These are phyloP conservation scores for Lolium multiflorum DNA, from an alignment of 176 grass and related monocot species.

Conservation along the genomic window DNA sequence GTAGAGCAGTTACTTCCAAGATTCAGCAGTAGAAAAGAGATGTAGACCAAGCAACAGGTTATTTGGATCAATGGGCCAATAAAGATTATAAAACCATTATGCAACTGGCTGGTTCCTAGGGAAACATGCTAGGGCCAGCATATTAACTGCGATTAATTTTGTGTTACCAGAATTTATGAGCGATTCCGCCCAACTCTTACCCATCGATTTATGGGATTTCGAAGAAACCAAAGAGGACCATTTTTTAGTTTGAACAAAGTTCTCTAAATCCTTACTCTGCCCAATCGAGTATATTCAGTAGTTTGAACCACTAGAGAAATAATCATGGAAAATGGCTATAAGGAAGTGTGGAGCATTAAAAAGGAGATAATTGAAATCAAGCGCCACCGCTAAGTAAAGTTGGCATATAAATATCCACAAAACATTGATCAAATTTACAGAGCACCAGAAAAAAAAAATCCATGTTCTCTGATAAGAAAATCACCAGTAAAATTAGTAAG, in stretches of 20 bases:
- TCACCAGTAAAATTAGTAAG: constrained; percentile 16
- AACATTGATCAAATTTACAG: background rate
- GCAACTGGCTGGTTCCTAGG: constrained; percentile 7
- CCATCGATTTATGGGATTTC: constrained; percentile 11
- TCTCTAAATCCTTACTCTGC: constrained; percentile 22
- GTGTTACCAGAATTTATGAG: constrained; percentile 8
- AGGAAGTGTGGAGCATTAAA: background rate
- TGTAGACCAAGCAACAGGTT: constrained; percentile 18
- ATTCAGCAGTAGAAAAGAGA: constrained; percentile 22
- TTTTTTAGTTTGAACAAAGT: constrained; percentile 13
- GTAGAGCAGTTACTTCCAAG: constrained; percentile 41
- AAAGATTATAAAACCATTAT: background rate
- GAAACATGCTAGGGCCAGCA: background rate
- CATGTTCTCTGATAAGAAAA: background rate
- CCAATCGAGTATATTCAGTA: constrained; percentile 13
- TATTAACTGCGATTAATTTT: constrained; percentile 12
- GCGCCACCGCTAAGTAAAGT: background rate
- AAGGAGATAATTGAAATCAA: background rate
- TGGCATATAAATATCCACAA: background rate
- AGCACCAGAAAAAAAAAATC: constrained; percentile 17
- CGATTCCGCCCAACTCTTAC: background rate
- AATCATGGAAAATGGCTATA: constrained; percentile 3
- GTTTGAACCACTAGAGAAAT: constrained; percentile 10
- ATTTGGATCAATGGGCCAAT: constrained; percentile 17
- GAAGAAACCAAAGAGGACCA: constrained; percentile 3